phyloP scores from a whole-genome alignment of 2,329 filamentous ascomycete genomes.

The Penicillium sp. region DNA sequence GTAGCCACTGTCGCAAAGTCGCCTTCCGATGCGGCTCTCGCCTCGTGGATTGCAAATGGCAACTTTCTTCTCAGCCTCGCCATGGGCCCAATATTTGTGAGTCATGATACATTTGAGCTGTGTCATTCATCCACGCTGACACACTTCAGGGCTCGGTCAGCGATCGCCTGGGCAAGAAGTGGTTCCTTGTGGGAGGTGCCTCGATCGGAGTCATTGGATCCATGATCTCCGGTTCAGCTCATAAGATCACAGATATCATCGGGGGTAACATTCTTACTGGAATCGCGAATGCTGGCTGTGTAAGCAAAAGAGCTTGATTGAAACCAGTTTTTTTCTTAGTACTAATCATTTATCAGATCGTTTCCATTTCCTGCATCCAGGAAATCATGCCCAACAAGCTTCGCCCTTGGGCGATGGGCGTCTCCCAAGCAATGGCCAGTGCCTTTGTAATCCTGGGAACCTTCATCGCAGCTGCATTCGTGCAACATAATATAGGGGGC shows the following conservation, averaged over 20 bases:
- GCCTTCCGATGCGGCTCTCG: neutral
- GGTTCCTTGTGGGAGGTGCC: neutral
- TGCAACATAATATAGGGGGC: neutral
- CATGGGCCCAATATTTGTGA: neutral
- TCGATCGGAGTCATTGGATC: neutral
- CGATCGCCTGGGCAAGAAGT: neutral
- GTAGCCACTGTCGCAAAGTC: neutral
- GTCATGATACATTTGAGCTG: neutral
- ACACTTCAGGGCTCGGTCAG: neutral
- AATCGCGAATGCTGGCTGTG: neutral
- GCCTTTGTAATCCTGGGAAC: constrained; percentile 8
- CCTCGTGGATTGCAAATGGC: neutral
- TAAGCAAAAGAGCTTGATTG: neutral
- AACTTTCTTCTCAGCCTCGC: neutral
- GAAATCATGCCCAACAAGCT: constrained; percentile 1
- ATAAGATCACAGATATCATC: neutral
- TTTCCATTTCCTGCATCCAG: constrained; percentile 1
- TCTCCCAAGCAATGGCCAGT: neutral
- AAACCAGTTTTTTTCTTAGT: neutral
- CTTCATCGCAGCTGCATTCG: constrained; percentile 6
- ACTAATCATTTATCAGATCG: neutral
- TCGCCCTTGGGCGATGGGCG: neutral
- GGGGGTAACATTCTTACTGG: neutral
- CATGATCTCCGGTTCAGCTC: neutral
- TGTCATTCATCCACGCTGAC: neutral